Evolutionary conservation across 345 rosid species (phyloP).

Genomic region (Anastatica hierochuntica): DNA sequence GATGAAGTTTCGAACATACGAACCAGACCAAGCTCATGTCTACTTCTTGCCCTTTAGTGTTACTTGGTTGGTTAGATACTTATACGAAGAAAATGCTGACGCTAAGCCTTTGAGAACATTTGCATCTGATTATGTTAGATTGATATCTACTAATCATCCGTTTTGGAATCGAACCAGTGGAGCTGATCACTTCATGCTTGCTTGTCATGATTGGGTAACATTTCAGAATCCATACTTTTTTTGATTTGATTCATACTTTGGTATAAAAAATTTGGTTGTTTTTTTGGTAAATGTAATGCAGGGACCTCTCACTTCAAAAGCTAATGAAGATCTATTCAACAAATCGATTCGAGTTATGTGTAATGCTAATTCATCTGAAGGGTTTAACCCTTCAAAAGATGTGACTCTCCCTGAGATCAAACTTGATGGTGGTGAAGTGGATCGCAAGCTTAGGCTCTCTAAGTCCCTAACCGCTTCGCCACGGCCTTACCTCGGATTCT

Average conservation of each 20-base stretch:
- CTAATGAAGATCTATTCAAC: slow-evolving; percentile 36
- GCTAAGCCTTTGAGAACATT: slow-evolving; percentile 39
- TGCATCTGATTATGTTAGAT: slow-evolving; percentile 56
- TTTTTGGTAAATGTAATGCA: slow-evolving; percentile 6
- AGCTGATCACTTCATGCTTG: slow-evolving; percentile 87
- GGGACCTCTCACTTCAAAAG: slow-evolving; percentile 71
- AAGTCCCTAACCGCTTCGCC: slow-evolving; percentile 23
- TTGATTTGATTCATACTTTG: too few relatives aligned
- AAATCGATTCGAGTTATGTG: slow-evolving; percentile 75
- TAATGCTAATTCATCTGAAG: slow-evolving; percentile 92
- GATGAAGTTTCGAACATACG: slow-evolving; percentile 41
- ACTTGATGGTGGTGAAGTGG: slow-evolving; percentile 43
- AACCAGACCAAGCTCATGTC: slow-evolving; percentile 50
- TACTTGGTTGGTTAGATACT: slow-evolving; percentile 59
- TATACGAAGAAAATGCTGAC: slow-evolving; percentile 34
- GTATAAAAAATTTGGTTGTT: too few relatives aligned
- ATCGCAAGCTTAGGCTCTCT: slow-evolving; percentile 37
- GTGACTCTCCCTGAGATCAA: slow-evolving; percentile 69
- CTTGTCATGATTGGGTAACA: slow-evolving; percentile 82
- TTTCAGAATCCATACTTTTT: too few relatives aligned
- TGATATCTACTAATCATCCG: slow-evolving; percentile 54
- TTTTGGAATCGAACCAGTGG: slow-evolving; percentile 71
- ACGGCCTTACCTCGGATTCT: slow-evolving; percentile 57
- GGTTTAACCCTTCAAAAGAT: slow-evolving; percentile 66
- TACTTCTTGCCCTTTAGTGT: slow-evolving; percentile 87